Evolutionary conservation across 78 protist genomes (phyloP).

Genomic region (Fonticula alba): DNA sequence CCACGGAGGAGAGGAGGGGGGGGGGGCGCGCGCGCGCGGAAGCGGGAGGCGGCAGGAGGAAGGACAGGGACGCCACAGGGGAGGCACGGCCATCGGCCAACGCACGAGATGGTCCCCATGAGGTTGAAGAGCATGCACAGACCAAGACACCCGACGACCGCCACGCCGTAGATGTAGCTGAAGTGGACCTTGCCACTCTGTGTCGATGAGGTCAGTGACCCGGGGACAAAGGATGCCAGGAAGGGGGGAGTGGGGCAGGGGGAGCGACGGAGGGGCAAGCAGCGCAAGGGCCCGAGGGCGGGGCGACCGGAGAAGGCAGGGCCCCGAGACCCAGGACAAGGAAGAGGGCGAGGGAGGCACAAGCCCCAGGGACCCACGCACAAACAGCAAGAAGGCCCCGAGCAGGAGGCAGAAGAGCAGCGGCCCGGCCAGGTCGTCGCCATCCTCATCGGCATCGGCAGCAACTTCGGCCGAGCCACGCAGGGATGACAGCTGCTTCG

Average conservation of each 20-base stretch:
- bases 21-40: too few relatives aligned
- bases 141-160: conserved; percentile 49
- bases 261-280: too few relatives aligned
- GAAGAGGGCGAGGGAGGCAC: background rate
- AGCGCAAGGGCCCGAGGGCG: background rate
- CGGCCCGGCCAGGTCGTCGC: conserved; percentile 81
- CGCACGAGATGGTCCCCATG: background rate
- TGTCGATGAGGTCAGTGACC: background rate
- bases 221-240: background rate
- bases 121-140: conserved; percentile 52
- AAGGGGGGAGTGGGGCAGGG: background rate
- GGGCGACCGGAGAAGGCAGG: background rate
- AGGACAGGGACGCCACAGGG: background rate
- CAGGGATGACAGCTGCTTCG: background rate
- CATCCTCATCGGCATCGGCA: conserved; percentile 62
- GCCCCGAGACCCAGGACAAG: background rate
- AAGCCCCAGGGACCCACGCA: conserved; percentile 3
- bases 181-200: conserved; percentile 71
- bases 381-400: conserved; percentile 57
- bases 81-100: background rate
- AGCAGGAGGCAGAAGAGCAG: conserved; percentile 48
- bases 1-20: too few relatives aligned
- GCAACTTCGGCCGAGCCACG: conserved; percentile 30
- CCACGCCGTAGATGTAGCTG: conserved; percentile 75
- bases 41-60: too few relatives aligned